Evolutionary conservation across 78 protist species (phyloP), one percentile per base, ranked within the genome.

Genomic region (Dictyostelium citrinum): DNA sequence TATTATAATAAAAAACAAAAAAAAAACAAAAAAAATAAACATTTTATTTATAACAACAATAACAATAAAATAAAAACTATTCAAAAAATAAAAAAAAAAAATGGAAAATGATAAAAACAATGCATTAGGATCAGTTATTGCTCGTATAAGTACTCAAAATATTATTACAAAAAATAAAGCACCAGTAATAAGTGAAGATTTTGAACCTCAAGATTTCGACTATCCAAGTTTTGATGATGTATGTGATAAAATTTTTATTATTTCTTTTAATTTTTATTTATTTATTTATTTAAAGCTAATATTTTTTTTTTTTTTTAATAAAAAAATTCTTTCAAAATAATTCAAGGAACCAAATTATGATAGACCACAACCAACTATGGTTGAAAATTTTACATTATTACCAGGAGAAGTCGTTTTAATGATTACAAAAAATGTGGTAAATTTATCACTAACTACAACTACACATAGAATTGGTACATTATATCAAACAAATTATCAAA

Each of bases 401-500:
- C 93, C 93, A 10, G 93, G 93, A 2, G 93, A 88, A 37, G 10
- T 29, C 1, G 17, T 88, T 12, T 79, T 88, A 67, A 29, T 88
- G 27, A 20, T 10, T 43, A 78, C 93, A 43, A 22, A 77, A 35
- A 88, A 78, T 88, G 93, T 88, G 8, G 93, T 88, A 6, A 29
- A 78, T 78, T 79, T 88, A 43, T 88, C 86, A 24, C 3, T 46
- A 11, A 49, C 68, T 5, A 60, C 39, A 43, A 31, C 43, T 1
- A 33, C 12, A n/a, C 82, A 78, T 88, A 49, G 68, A 24, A 88
- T 88, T n/a, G 93, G 93, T 33, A 88, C 85, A 16, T 16, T 88
- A 12, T 88, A 88, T 64, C 85, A 78, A 88, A 88, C 85, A 7
- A 88, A 88, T 35, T 88, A 46, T 33, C 93, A 88, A 78, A 77